phyloP scores from a whole-genome alignment of 1,284 basidiomycete species.

The Rhodotorula sp. region DNA sequence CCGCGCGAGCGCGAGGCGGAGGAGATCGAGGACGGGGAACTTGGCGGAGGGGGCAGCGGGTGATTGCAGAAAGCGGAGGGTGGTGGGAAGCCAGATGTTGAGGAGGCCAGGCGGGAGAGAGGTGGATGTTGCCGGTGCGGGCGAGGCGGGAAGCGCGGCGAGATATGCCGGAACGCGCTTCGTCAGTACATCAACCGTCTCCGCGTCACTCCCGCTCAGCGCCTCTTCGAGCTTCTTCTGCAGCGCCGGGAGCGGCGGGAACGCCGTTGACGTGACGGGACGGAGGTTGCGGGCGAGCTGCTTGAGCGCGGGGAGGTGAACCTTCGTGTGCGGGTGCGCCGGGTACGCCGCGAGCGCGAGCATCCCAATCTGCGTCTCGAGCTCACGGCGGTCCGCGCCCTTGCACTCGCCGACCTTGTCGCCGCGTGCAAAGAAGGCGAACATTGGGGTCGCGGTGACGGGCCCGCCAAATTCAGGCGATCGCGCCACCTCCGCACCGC shows the following conservation, averaged over 20 bases:
- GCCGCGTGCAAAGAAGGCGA: constrained; percentile 46
- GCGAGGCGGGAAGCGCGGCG: constrained; percentile 25
- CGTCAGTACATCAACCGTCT: background rate
- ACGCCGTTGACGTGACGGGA: constrained; percentile 39
- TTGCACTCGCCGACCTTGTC: constrained; percentile 45
- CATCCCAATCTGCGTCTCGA: constrained; percentile 47
- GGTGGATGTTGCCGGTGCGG: constrained; percentile 1
- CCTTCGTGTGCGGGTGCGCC: constrained; percentile 43
- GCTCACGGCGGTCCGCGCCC: constrained; percentile 47
- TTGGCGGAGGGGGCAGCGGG: constrained; percentile 15
- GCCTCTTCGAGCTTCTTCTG: constrained; percentile 5
- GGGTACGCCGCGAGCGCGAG: constrained; percentile 46
- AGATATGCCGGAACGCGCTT: constrained; percentile 29
- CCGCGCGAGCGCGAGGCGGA: constrained; percentile 42
- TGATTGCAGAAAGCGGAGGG: constrained; percentile 16
- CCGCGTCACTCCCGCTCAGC: too few relatives aligned
- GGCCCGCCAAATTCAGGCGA: constrained; percentile 32
- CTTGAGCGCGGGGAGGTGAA: constrained; percentile 35
- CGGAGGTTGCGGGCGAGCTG: constrained; percentile 27
- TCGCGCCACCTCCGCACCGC: constrained; percentile 31
- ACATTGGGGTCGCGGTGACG: constrained; percentile 49
- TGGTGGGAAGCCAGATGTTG: constrained; percentile 20
- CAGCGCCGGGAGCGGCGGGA: constrained; percentile 18
- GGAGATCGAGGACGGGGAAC: constrained; percentile 47
- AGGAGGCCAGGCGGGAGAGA: constrained; percentile 13